Evolutionary conservation across 192 early-diverging fungal genomes (phyloP).

Genomic region (Coemansia sp.): DNA sequence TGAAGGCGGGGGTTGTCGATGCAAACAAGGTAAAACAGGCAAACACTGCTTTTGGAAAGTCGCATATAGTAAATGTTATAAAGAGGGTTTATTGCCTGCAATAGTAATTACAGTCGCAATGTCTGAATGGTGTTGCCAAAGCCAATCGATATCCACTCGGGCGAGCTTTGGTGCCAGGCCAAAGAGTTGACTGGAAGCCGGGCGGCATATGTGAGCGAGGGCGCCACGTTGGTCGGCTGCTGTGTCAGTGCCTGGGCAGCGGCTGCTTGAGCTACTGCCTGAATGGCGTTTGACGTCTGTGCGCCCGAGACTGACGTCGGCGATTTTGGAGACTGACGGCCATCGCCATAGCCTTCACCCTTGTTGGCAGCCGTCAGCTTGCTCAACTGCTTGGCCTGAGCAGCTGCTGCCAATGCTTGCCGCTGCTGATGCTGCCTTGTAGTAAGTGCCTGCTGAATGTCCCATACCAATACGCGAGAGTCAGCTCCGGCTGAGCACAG

Average conservation of each 20-base stretch:
- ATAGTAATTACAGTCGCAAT: constrained; percentile 60
- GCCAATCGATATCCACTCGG: constrained; percentile 89
- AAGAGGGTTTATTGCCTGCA: too few species aligned
- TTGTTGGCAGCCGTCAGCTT: constrained; percentile 16
- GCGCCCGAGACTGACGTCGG: constrained; percentile 25
- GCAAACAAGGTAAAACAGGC: neutral
- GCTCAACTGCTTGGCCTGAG: constrained; percentile 47
- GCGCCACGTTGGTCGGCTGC: constrained; percentile 39
- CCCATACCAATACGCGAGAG: constrained; percentile 89
- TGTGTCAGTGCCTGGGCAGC: constrained; percentile 41
- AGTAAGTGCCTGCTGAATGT: constrained; percentile 58
- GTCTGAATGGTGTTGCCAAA: constrained; percentile 84
- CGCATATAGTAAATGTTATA: too few species aligned
- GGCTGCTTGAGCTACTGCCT: constrained; percentile 51
- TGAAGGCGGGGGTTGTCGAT: too few species aligned
- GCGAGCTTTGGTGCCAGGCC: constrained; percentile 70
- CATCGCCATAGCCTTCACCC: constrained; percentile 14
- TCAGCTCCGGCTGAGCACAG: constrained; percentile 91
- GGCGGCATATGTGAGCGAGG: constrained; percentile 74
- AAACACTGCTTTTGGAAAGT: too few species aligned
- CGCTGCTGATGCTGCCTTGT: constrained; percentile 49
- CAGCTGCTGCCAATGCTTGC: constrained; percentile 39
- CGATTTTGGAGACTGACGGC: constrained; percentile 28
- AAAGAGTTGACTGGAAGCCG: constrained; percentile 76
- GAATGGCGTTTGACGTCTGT: constrained; percentile 34